phyloP scores from a whole-genome alignment of 2,329 filamentous ascomycete species.

The Cryphonectria naterciae region DNA sequence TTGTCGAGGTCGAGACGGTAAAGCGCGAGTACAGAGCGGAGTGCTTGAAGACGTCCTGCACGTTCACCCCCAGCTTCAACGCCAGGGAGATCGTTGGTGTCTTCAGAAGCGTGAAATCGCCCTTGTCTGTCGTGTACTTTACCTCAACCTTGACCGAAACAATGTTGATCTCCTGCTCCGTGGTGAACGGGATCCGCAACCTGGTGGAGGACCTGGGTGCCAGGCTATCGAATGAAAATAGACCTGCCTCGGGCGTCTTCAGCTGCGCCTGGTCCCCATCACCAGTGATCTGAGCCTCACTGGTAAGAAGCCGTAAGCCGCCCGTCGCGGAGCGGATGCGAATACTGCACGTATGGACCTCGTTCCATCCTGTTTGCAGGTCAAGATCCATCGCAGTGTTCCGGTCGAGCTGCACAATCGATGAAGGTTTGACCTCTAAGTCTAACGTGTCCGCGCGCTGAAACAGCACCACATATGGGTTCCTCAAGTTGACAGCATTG shows the following conservation, averaged over 20 bases:
- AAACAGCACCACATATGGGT: conserved; percentile 72
- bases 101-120: conserved; percentile 66
- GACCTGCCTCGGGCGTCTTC: conserved; percentile 51
- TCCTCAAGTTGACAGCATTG: conserved; percentile 56
- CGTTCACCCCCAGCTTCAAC: conserved; percentile 89
- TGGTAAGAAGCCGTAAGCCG: conserved; percentile 65
- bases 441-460: conserved; percentile 71
- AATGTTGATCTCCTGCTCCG: conserved; percentile 74
- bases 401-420: conserved; percentile 77
- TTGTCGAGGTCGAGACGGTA: conserved; percentile 80
- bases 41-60: conserved; percentile 93
- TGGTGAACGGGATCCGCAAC: conserved; percentile 77
- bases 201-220: conserved; percentile 51
- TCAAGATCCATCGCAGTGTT: conserved; percentile 77
- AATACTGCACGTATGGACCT: conserved; percentile 62
- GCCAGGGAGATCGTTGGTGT: conserved; percentile 70
- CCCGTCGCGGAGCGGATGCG: conserved; percentile 68
- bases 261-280: conserved; percentile 48
- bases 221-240: conserved; percentile 56
- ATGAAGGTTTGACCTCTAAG: conserved; percentile 67
- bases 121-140: conserved; percentile 69
- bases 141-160: conserved; percentile 79
- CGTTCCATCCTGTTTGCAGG: conserved; percentile 75
- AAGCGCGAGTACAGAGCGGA: conserved; percentile 83
- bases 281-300: conserved; percentile 57